Evolutionary conservation across 2,329 filamentous ascomycete genomes (phyloP).

Genomic region (Neofusicoccum cordaticola): DNA sequence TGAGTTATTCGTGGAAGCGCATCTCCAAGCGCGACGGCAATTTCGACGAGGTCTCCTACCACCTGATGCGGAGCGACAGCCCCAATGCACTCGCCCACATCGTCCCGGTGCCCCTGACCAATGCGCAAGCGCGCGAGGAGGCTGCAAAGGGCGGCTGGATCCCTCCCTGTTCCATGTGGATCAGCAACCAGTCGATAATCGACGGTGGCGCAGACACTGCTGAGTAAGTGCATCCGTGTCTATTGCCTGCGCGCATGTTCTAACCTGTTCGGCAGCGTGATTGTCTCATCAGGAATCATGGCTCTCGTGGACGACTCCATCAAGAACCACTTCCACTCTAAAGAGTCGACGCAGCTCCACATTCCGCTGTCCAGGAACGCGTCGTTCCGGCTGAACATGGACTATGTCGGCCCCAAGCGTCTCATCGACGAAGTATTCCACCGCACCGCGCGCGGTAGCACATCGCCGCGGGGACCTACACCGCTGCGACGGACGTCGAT

Average conservation of each 20-base stretch:
- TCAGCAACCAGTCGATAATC: constrained; percentile 71
- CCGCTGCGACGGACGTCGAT: constrained; percentile 26
- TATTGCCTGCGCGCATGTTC: constrained; percentile 11
- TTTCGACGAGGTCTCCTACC: constrained; percentile 68
- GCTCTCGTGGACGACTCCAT: constrained; percentile 90
- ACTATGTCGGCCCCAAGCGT: constrained; percentile 60
- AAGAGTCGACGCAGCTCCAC: constrained; percentile 50
- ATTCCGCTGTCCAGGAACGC: constrained; percentile 50
- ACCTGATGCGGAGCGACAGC: constrained; percentile 68
- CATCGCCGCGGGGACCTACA: constrained; percentile 28
- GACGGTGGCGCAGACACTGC: constrained; percentile 73
- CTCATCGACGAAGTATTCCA: constrained; percentile 65
- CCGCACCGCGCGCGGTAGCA: constrained; percentile 34
- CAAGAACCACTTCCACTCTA: constrained; percentile 68
- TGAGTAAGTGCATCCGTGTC: constrained; percentile 62
- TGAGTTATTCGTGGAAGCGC: constrained; percentile 79
- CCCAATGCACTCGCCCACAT: constrained; percentile 73
- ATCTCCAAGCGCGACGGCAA: constrained; percentile 65
- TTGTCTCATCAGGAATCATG: constrained; percentile 85
- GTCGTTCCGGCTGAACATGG: constrained; percentile 56
- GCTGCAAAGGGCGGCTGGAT: constrained; percentile 81
- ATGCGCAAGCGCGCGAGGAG: constrained; percentile 68
- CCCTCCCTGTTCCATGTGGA: constrained; percentile 85
- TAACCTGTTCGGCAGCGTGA: constrained; percentile 58
- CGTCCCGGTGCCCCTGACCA: constrained; percentile 72